Evolutionary conservation across 139 green algal species (phyloP).

Genomic region (Parachlorella kessleri): DNA sequence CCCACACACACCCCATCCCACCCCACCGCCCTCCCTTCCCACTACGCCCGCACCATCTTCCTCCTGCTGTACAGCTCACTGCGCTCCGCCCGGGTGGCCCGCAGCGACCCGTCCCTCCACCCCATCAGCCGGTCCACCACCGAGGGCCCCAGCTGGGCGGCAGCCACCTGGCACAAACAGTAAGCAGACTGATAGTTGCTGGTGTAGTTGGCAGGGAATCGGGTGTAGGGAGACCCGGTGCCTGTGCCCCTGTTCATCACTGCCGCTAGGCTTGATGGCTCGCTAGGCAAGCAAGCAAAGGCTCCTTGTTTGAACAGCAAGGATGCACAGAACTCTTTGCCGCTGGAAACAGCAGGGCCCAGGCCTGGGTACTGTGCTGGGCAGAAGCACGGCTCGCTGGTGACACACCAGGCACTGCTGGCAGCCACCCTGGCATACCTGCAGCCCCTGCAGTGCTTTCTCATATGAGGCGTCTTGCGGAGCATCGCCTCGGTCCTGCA

Average conservation of each 20-base stretch:
- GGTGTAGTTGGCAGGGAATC: not conserved
- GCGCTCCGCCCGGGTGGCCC: not conserved
- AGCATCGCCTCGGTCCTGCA: constrained; percentile 26
- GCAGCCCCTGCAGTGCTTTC: constrained; percentile 25
- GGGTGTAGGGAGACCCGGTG: not conserved
- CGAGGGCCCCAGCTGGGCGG: constrained; percentile 18
- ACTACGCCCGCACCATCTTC: constrained; percentile 37
- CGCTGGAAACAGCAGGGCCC: not conserved
- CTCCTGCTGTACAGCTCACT: constrained; percentile 22
- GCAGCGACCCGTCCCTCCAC: constrained; percentile 42
- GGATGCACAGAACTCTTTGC: not conserved
- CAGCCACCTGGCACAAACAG: constrained; percentile 20
- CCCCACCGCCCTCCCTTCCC: not conserved
- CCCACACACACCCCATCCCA: too few species aligned
- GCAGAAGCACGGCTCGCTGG: not conserved
- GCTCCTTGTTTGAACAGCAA: too few species aligned
- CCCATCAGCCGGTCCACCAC: constrained; percentile 44
- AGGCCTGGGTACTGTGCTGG: not conserved
- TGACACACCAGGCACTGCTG: not conserved
- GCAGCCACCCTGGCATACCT: not conserved
- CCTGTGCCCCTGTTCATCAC: not conserved
- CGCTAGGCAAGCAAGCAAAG: too few species aligned
- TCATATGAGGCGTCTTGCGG: constrained; percentile 12
- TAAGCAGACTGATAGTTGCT: not conserved
- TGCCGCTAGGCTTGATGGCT: too few species aligned